A percentile compares a stretch with the other conserved stretches of the same genome.
These are phyloP conservation scores for Marchantia paleacea DNA, from an alignment of 225 moss, liverwort and hornwort species.

Conservation along the genomic window DNA sequence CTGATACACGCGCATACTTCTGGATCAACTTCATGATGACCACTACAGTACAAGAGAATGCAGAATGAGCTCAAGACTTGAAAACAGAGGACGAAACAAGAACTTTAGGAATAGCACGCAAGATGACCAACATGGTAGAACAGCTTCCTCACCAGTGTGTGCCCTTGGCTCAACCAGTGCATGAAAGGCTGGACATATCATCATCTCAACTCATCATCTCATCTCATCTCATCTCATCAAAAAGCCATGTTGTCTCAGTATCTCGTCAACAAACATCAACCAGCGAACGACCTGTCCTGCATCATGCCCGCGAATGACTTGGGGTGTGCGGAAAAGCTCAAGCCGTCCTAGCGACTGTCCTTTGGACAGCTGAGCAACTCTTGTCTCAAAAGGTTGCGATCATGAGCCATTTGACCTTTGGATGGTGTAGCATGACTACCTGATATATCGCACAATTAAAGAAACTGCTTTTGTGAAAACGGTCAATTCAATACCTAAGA, in stretches of 20 bases:
- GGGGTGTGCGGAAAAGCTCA: slow-evolving; percentile 24
- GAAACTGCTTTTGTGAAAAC: slow-evolving; percentile 26
- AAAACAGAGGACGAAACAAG: slow-evolving; percentile 13
- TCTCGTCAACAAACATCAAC: slow-evolving; percentile 42
- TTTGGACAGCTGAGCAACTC: slow-evolving; percentile 19
- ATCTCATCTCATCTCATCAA: slow-evolving; percentile 38
- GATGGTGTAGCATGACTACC: slow-evolving; percentile 18
- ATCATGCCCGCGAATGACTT: slow-evolving; percentile 41
- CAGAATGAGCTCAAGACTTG: background rate
- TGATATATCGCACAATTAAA: slow-evolving; percentile 23
- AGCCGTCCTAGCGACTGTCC: background rate
- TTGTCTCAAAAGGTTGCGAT: slow-evolving; percentile 26
- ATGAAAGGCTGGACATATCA: slow-evolving; percentile 33
- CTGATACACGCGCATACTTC: background rate
- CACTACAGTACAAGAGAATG: background rate
- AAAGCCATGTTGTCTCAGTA: slow-evolving; percentile 35
- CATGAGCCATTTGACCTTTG: slow-evolving; percentile 13
- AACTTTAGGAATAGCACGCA: background rate
- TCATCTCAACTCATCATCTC: slow-evolving; percentile 38
- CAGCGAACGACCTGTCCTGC: slow-evolving; percentile 40
- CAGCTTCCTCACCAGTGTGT: slow-evolving; percentile 44
- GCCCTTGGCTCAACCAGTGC: slow-evolving; percentile 42
- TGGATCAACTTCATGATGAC: background rate
- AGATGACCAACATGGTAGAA: slow-evolving; percentile 30
- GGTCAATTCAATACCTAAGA: slow-evolving; percentile 11